Base-by-base conservation (phyloP, 805 yeast genomes). In the Sugiyamaella qingdaonensis region DNA sequence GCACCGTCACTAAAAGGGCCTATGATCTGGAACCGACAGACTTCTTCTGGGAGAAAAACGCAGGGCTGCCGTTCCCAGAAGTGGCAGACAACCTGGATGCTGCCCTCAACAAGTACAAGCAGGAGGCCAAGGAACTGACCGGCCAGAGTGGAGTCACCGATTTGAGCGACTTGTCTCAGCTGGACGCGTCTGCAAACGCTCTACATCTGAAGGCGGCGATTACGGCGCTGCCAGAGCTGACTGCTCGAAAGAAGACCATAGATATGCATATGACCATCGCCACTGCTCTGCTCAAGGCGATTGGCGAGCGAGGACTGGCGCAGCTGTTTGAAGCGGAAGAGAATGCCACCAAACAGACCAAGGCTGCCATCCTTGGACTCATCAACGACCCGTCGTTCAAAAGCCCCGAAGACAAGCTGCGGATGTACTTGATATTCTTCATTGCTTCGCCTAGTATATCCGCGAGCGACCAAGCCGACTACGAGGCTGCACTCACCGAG, bases 181-280 rank as follows among this genome's bases (percentile, higher is more conserved):
- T 64, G 39, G 66, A 65, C 44, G 51, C 64, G 24, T 51, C 62
- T 21, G 63, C 71, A 11, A 66, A 69, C 19, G 70, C 77, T 2
- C 63, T 64, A 42, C 70, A 68, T 50, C 65, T 85, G 32, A 74
- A 75, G 62, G 73, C 77, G 36, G 97, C 97, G 9, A 90, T 94
- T 42, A 90, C 90, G 48, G 90, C 89, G 33, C 77, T 94, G 53
- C 99, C 99, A 2, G 96, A 90, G 68, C 75, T 94, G 56, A 88
- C 97, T 0, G 87, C 89, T 5, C 81, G 95, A 62, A 94, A 94
- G 68, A 77, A 82, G 50, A 82, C 89, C 32, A 85, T 94, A 61
- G 99, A 94, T 72, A 87, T 88, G 84, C 99, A 94, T 71, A 92
- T 94, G 96, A 90, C 88, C 63, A 91, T 94, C 24, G 81, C 95